These are phyloP conservation scores for Penicillium malachiteum DNA, from an alignment of 495 filamentous ascomycete species.

Conservation along the genomic window DNA sequence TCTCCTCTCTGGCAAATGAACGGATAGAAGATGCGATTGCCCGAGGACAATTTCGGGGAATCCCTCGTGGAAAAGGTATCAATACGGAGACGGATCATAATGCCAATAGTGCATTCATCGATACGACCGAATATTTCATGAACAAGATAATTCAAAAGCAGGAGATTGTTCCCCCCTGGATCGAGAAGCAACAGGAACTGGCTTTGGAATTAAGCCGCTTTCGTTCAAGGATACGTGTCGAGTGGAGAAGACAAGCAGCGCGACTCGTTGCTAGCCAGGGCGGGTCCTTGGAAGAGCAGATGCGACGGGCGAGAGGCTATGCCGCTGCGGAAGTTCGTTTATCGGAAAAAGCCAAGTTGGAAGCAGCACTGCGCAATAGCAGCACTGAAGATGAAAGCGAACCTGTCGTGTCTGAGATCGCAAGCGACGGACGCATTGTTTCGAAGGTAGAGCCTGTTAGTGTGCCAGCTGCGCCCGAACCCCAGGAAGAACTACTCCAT, in stretches of 20 bases:
- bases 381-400: neutral
- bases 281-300: slow-evolving; percentile 73
- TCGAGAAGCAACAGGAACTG: slow-evolving; percentile 96
- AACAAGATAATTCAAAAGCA: slow-evolving; percentile 98
- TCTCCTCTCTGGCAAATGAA: slow-evolving; percentile 85
- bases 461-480: slow-evolving; percentile 4
- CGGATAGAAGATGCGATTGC: slow-evolving; percentile 93
- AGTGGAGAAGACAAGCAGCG: slow-evolving; percentile 87
- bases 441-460: slow-evolving; percentile 3
- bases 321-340: slow-evolving; percentile 67
- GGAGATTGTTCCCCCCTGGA: slow-evolving; percentile 64
- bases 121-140: slow-evolving; percentile 97
- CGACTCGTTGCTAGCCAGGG: slow-evolving; percentile 77
- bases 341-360: slow-evolving; percentile 42
- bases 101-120: slow-evolving; percentile 84
- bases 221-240: slow-evolving; percentile 67
- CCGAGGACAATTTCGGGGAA: slow-evolving; percentile 85
- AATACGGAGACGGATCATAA: slow-evolving; percentile 73
- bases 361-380: slow-evolving; percentile 41
- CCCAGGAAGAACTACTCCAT: slow-evolving; percentile 31
- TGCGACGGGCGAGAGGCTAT: slow-evolving; percentile 68
- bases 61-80: slow-evolving; percentile 73
- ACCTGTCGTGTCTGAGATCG: slow-evolving; percentile 17
- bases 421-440: slow-evolving; percentile 28
- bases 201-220: slow-evolving; percentile 67